A percentile compares a stretch with the other conserved stretches of the same genome.
These are phyloP conservation scores for Huiozyma naganishii DNA, from an alignment of 805 yeast genomes.

Conservation along the genomic window DNA sequence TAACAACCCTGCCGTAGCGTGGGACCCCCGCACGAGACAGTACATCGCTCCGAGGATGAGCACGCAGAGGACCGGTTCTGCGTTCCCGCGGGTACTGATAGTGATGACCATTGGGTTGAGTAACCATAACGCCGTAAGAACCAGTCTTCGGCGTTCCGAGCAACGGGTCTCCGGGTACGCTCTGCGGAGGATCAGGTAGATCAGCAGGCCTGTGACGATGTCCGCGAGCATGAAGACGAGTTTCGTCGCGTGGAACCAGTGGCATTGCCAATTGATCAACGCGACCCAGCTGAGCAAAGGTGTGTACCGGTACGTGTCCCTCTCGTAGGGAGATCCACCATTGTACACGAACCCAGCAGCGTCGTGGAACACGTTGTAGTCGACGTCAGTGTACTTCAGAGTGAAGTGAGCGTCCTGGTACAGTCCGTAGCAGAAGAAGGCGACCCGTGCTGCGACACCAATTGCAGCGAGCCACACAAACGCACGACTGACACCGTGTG, in stretches of 20 bases:
- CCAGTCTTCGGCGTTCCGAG: slow-evolving; percentile 1
- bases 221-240: slow-evolving; percentile 67
- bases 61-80: slow-evolving; percentile 81
- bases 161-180: slow-evolving; percentile 6
- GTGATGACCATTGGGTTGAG: slow-evolving; percentile 92
- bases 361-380: slow-evolving; percentile 87
- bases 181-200: slow-evolving; percentile 31
- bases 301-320: slow-evolving; percentile 90
- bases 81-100: slow-evolving; percentile 85
- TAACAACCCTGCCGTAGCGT: slow-evolving; percentile 34
- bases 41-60: slow-evolving; percentile 53
- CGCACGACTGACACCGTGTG: too few relatives aligned
- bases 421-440: slow-evolving; percentile 65
- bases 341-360: slow-evolving; percentile 63
- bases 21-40: slow-evolving; percentile 27
- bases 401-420: slow-evolving; percentile 76
- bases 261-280: slow-evolving; percentile 45
- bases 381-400: slow-evolving; percentile 87
- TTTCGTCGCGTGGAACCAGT: slow-evolving; percentile 67
- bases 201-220: slow-evolving; percentile 63
- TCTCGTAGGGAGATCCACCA: slow-evolving; percentile 57
- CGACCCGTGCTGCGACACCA: slow-evolving; percentile 1
- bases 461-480: neutral
- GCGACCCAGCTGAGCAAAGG: slow-evolving; percentile 82
- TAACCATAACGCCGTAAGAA: slow-evolving; percentile 50